Percentiles rank a stretch among this genome's conserved stretches.
phyloP scores from a whole-genome alignment of 129 eudicot species.

The Lactuca saligna region DNA sequence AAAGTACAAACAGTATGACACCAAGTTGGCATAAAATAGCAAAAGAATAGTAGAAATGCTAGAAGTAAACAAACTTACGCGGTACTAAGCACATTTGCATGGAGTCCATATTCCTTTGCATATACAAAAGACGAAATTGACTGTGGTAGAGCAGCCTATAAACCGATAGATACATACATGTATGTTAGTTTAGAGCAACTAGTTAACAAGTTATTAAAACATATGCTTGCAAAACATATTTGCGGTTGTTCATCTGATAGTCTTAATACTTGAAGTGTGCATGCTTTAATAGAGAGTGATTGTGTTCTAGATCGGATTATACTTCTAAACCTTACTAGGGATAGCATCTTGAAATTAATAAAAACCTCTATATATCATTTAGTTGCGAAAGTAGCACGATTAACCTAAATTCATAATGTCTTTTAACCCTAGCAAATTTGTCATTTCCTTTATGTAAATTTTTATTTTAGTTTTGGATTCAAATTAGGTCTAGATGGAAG shows the following conservation, averaged over 20 bases:
- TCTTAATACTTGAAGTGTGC: neutral
- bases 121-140: constrained; percentile 59
- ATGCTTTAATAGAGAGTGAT: neutral
- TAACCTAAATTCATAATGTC: neutral
- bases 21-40: too few relatives aligned
- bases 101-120: constrained; percentile 73
- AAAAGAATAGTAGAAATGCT: neutral
- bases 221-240: neutral
- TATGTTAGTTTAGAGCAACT: neutral
- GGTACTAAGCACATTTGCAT: constrained; percentile 70
- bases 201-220: neutral
- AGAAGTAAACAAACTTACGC: constrained; percentile 50
- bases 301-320: too few relatives aligned
- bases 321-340: too few relatives aligned
- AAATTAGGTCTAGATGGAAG: neutral
- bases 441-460: neutral
- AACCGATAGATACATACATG: neutral
- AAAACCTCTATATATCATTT: too few relatives aligned
- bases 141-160: constrained; percentile 79
- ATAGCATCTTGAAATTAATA: too few relatives aligned
- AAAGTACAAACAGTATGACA: neutral
- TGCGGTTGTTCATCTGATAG: neutral
- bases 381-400: too few relatives aligned
- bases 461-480: too few relatives aligned
- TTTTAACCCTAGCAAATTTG: neutral